Percentiles rank a stretch among this genome's conserved stretches.
phyloP scores from a whole-genome alignment of 805 yeast genomes.

The Scheffersomyces spartinae region DNA sequence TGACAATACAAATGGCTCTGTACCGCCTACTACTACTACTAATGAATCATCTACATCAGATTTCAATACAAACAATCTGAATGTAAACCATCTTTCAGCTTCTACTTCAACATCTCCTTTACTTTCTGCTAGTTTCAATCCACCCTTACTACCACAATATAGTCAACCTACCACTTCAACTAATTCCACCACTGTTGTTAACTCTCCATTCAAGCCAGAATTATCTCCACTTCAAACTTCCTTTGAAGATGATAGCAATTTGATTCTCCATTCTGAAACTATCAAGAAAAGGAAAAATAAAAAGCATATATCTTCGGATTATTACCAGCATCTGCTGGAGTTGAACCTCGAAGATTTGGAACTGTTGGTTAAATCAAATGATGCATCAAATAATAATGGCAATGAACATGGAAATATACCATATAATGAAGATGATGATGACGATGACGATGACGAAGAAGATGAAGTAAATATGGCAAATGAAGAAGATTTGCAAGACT shows the following conservation, averaged over 20 bases:
- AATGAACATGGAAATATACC: slow-evolving; percentile 2
- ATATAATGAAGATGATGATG: slow-evolving; percentile 6
- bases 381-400: slow-evolving; percentile 3
- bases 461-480: slow-evolving; percentile 30
- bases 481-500: slow-evolving; percentile 82
- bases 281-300: slow-evolving; percentile 4
- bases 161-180: slow-evolving; percentile 7
- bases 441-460: slow-evolving; percentile 14
- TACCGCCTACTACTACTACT: slow-evolving; percentile 8
- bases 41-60: slow-evolving; percentile 3
- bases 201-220: slow-evolving; percentile 23
- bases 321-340: slow-evolving; percentile 5
- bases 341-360: slow-evolving; percentile 5
- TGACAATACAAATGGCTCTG: slow-evolving; percentile 3
- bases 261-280: no score
- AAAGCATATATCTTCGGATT: neutral
- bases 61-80: slow-evolving; percentile 2
- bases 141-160: no score
- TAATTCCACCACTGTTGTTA: slow-evolving; percentile 18
- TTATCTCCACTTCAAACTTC: slow-evolving; percentile 25
- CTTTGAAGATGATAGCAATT: slow-evolving; percentile 12
- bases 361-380: slow-evolving; percentile 4
- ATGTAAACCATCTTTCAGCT: no score
- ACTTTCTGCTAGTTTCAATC: no score
- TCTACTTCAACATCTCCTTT: no score